A percentile compares a stretch with the other conserved stretches of the same genome.
Evolutionary conservation across 2,329 filamentous ascomycete genomes (phyloP).

Genomic region (Hymenoscyphus albidus): DNA sequence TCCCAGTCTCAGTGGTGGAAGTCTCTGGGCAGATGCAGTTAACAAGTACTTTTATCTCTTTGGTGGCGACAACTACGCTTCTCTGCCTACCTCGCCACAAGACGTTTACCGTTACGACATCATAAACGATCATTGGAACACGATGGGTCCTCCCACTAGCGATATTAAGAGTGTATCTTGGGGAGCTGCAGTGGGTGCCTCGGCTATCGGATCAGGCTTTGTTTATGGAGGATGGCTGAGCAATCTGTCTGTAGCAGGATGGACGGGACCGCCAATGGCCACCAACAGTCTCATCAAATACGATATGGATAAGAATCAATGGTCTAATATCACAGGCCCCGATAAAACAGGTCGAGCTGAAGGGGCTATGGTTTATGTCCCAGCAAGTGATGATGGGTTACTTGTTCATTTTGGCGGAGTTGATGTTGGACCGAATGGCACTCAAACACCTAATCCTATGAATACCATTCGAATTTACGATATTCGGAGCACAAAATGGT

Average conservation of each 20-base stretch:
- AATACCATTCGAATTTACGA: slow-evolving; percentile 57
- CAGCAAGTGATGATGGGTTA: slow-evolving; percentile 55
- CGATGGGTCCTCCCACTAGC: slow-evolving; percentile 38
- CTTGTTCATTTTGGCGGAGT: slow-evolving; percentile 61
- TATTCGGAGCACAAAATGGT: slow-evolving; percentile 56
- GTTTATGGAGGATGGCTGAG: slow-evolving; percentile 62
- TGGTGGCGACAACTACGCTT: slow-evolving; percentile 51
- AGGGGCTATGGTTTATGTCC: slow-evolving; percentile 57
- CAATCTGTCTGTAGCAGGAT: slow-evolving; percentile 48
- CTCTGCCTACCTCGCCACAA: slow-evolving; percentile 43
- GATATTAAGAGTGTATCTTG: slow-evolving; percentile 48
- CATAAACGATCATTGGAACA: slow-evolving; percentile 53
- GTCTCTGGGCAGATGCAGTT: slow-evolving; percentile 56
- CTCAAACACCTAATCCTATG: slow-evolving; percentile 43
- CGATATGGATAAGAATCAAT: slow-evolving; percentile 49
- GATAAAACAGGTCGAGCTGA: slow-evolving; percentile 49
- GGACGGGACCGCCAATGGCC: slow-evolving; percentile 46
- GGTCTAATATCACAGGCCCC: slow-evolving; percentile 52
- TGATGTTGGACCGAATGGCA: slow-evolving; percentile 43
- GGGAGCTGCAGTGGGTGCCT: slow-evolving; percentile 53
- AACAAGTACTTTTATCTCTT: slow-evolving; percentile 63
- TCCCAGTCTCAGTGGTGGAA: slow-evolving; percentile 46
- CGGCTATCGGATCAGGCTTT: slow-evolving; percentile 53
- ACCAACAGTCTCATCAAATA: slow-evolving; percentile 53
- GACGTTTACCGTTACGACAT: slow-evolving; percentile 56